These are phyloP conservation scores for Dothidotthia symphoricarpi DNA, from an alignment of 2,329 filamentous ascomycete species.

Conservation along the genomic window DNA sequence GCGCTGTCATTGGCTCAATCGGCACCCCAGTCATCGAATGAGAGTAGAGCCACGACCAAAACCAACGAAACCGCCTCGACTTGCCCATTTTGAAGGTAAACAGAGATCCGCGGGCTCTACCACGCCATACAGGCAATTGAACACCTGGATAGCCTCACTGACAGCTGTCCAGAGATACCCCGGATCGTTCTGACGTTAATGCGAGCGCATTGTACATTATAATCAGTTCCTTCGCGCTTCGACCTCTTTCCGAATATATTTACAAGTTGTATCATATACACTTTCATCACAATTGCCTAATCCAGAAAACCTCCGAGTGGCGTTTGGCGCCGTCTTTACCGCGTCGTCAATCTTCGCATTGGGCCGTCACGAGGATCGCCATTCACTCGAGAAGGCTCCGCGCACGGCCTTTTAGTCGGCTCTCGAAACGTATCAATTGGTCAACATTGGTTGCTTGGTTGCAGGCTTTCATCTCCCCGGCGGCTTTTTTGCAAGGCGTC, in stretches of 20 bases:
- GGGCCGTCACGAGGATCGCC: slow-evolving; percentile 32
- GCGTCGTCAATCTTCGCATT: slow-evolving; percentile 20
- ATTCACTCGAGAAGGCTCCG: slow-evolving; percentile 30
- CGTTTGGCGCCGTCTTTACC: slow-evolving; percentile 15
- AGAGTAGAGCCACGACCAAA: slow-evolving; percentile 23
- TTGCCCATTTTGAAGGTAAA: slow-evolving; percentile 36
- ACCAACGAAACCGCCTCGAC: slow-evolving; percentile 29
- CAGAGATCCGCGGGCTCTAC: slow-evolving; percentile 24
- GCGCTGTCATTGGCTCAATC: slow-evolving; percentile 36
- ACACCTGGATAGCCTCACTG: slow-evolving; percentile 17
- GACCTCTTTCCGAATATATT: slow-evolving; percentile 9
- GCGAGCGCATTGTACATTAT: slow-evolving; percentile 26
- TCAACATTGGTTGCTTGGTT: slow-evolving; percentile 23
- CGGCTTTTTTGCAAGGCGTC: slow-evolving; percentile 19
- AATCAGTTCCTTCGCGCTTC: slow-evolving; percentile 5
- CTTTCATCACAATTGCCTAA: slow-evolving; percentile 25
- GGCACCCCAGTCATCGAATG: slow-evolving; percentile 32
- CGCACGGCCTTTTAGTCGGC: slow-evolving; percentile 23
- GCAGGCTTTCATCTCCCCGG: slow-evolving; percentile 30
- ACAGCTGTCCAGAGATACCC: slow-evolving; percentile 27
- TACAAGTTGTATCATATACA: slow-evolving; percentile 22
- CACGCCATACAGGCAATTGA: slow-evolving; percentile 19
- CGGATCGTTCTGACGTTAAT: slow-evolving; percentile 17
- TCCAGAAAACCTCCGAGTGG: slow-evolving; percentile 33
- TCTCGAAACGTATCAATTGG: slow-evolving; percentile 37